These are phyloP conservation scores for Russula ochroleuca DNA, from an alignment of 768 basidiomycete genomes.

Conservation along the genomic window DNA sequence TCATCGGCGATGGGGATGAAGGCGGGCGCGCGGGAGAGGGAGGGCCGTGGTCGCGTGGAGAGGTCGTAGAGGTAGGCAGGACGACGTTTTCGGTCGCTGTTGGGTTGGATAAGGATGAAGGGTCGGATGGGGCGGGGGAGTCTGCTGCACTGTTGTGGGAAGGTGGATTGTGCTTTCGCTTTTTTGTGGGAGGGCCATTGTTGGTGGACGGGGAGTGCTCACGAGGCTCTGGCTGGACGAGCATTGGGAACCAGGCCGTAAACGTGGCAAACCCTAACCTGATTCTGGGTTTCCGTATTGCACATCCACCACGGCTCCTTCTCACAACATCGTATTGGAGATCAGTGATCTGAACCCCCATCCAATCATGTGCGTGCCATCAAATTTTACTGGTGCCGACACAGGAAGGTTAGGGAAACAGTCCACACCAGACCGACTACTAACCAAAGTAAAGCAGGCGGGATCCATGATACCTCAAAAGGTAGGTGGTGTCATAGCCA, in stretches of 20 bases:
- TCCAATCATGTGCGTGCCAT: too few relatives aligned
- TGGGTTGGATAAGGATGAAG: constrained; percentile 28
- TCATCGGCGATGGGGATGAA: constrained; percentile 58
- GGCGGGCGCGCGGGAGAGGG: constrained; percentile 67
- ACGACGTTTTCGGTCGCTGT: constrained; percentile 45
- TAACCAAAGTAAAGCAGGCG: too few relatives aligned
- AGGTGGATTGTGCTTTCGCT: constrained; percentile 26
- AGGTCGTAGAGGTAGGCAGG: constrained; percentile 62
- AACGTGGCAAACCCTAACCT: constrained; percentile 25
- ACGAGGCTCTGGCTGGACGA: constrained; percentile 12
- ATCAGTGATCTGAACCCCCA: too few relatives aligned
- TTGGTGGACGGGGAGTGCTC: constrained; percentile 34
- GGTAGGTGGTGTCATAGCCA: too few relatives aligned
- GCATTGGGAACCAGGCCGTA: constrained; percentile 4
- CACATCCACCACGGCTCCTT: too few relatives aligned
- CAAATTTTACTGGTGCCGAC: too few relatives aligned
- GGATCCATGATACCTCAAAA: too few relatives aligned
- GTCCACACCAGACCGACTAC: too few relatives aligned
- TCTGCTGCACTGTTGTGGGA: constrained; percentile 30
- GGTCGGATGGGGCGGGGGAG: constrained; percentile 38
- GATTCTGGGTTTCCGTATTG: too few relatives aligned
- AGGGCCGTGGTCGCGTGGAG: constrained; percentile 62
- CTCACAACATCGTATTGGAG: too few relatives aligned
- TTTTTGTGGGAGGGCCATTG: constrained; percentile 16
- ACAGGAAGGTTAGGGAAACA: too few relatives aligned